Percentiles rank a stretch among this genome's conserved stretches.
phyloP scores from a whole-genome alignment of 2,329 filamentous ascomycete genomes.

The Trichophyton simii region DNA sequence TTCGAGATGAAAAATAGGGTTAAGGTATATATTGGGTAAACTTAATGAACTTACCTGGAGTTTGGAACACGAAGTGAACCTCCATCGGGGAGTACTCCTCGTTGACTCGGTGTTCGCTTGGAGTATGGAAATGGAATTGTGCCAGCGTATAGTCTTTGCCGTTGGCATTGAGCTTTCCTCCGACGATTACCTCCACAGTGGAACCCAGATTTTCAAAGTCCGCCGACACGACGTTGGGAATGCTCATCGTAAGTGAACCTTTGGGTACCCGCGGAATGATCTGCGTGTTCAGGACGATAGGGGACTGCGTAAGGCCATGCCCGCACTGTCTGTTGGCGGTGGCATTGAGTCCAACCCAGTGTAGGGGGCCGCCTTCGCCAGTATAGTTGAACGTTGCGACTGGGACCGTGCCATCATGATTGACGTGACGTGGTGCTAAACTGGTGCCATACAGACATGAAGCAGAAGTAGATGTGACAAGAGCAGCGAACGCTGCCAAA shows the following conservation, averaged over 20 bases:
- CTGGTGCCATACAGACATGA: background rate
- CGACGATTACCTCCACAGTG: slow-evolving; percentile 40
- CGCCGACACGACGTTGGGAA: background rate
- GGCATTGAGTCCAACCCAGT: background rate
- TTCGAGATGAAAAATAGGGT: background rate
- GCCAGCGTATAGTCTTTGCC: slow-evolving; percentile 33
- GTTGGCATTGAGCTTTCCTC: slow-evolving; percentile 35
- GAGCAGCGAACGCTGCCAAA: background rate
- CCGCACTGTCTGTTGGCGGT: background rate
- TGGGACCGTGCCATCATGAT: background rate
- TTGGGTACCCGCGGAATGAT: background rate
- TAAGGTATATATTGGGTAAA: background rate
- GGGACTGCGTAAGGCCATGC: background rate
- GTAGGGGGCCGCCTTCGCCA: background rate
- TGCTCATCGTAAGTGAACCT: background rate
- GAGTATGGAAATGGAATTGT: slow-evolving; percentile 51
- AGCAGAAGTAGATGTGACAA: background rate
- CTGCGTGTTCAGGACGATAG: background rate
- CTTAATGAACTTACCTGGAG: slow-evolving; percentile 21
- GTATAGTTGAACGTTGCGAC: slow-evolving; percentile 1
- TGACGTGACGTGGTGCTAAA: background rate
- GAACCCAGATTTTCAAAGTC: slow-evolving; percentile 37
- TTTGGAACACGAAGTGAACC: slow-evolving; percentile 47
- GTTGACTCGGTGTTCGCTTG: slow-evolving; percentile 45
- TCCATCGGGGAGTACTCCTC: slow-evolving; percentile 41